These are phyloP conservation scores for Mrakia gelida DNA, from an alignment of 768 basidiomycete genomes.

Conservation along the genomic window DNA sequence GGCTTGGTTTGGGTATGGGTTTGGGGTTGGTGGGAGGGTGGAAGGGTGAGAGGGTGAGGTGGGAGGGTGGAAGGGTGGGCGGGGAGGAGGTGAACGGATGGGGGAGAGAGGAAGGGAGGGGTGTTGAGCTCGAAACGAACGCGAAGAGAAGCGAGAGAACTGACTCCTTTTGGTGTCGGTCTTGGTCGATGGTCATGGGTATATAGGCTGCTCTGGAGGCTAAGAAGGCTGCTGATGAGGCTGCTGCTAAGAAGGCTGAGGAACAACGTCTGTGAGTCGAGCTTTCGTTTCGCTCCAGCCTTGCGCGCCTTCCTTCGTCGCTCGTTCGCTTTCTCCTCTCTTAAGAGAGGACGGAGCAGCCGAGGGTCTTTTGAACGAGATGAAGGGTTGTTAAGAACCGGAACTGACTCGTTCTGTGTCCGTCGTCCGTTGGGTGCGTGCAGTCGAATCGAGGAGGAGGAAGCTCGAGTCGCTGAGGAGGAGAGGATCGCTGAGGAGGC, in stretches of 20 bases:
- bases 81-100: not conserved
- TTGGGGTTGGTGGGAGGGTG: not conserved
- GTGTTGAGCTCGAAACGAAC: not conserved
- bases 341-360: no score
- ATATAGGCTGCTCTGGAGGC: slow-evolving; percentile 88
- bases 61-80: not conserved
- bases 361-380: no score
- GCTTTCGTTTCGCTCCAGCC: not conserved
- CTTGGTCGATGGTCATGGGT: slow-evolving; percentile 7
- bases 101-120: not conserved
- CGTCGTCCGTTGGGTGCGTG: not conserved
- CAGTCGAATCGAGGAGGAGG: slow-evolving; percentile 82
- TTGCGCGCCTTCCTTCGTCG: no score
- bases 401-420: no score
- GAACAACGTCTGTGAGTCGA: slow-evolving; percentile 57
- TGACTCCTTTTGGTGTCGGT: not conserved
- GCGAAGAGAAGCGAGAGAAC: not conserved
- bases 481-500: slow-evolving; percentile 72
- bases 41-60: no score
- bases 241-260: slow-evolving; percentile 63
- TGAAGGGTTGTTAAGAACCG: no score
- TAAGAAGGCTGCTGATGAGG: slow-evolving; percentile 82
- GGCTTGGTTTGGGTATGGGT: not conserved
- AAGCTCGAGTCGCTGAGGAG: slow-evolving; percentile 70
- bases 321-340: no score